phyloP scores from a whole-genome alignment of 2,329 filamentous ascomycete genomes.

The Biscogniauxia sp. region DNA sequence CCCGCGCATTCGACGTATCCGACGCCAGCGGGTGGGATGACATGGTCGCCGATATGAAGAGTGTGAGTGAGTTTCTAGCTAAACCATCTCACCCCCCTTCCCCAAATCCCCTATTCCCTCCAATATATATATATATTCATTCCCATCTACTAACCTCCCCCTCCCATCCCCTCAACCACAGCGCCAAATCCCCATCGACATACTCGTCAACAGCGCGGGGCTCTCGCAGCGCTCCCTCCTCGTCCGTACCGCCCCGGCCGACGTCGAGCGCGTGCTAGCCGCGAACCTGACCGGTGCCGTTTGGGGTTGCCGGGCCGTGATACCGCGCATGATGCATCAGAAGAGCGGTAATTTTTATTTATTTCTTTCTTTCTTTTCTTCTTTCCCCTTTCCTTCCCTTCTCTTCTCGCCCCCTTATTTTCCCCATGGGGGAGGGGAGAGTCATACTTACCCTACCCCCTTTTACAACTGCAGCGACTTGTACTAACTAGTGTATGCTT shows the following conservation, averaged over 20 bases:
- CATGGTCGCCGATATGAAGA: conserved; percentile 6
- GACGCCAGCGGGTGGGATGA: conserved; percentile 14
- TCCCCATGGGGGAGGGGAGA: too few relatives aligned
- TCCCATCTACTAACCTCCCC: too few relatives aligned
- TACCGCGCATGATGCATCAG: conserved; percentile 45
- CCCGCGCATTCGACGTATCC: conserved; percentile 23
- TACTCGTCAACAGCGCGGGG: conserved; percentile 80
- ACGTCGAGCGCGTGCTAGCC: conserved; percentile 58
- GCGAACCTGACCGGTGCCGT: conserved; percentile 71
- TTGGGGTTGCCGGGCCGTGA: conserved; percentile 54
- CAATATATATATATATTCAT: too few relatives aligned
- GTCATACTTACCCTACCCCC: conserved; percentile 6
- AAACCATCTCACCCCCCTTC: too few relatives aligned
- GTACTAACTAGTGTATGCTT: too few relatives aligned
- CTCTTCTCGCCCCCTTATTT: background rate
- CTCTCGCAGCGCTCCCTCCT: conserved; percentile 65
- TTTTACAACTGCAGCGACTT: too few relatives aligned
- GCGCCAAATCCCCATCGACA: conserved; percentile 32
- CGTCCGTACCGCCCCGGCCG: conserved; percentile 47
- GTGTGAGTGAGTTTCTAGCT: conserved; percentile 5
- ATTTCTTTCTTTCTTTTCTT: background rate
- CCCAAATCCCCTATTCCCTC: too few relatives aligned
- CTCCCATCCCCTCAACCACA: background rate
- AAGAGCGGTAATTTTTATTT: conserved; percentile 25
- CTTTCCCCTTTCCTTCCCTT: background rate